phyloP scores from a whole-genome alignment of 352 stramenopile species.

The Pythium phragmiticola region DNA sequence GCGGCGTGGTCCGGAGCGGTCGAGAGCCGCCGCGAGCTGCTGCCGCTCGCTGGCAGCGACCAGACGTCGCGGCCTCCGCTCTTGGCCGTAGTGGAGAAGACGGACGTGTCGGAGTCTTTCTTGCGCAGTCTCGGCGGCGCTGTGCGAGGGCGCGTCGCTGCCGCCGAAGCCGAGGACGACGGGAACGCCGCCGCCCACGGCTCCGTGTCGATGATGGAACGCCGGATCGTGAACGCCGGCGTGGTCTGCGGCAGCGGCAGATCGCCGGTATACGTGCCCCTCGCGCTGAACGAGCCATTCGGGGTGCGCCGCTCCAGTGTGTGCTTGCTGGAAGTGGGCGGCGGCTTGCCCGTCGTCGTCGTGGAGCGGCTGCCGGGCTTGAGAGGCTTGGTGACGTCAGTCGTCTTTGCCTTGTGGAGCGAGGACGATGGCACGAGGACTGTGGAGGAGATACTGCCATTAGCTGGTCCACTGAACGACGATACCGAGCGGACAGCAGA shows the following conservation, averaged over 20 bases:
- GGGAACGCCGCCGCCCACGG: slow-evolving; percentile 11
- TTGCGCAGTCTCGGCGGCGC: slow-evolving; percentile 26
- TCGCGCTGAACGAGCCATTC: slow-evolving; percentile 21
- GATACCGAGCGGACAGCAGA: background rate
- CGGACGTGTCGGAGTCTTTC: slow-evolving; percentile 20
- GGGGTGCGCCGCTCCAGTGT: slow-evolving; percentile 8
- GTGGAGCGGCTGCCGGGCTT: slow-evolving; percentile 11
- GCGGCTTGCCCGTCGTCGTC: background rate
- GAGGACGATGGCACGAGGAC: slow-evolving; percentile 17
- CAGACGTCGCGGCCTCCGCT: slow-evolving; percentile 16
- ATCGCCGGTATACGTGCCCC: slow-evolving; percentile 19
- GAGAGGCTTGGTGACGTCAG: slow-evolving; percentile 8
- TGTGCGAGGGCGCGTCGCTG: slow-evolving; percentile 18
- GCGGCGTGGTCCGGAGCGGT: background rate
- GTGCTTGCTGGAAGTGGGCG: slow-evolving; percentile 2
- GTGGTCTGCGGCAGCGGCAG: slow-evolving; percentile 16
- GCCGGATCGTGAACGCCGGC: slow-evolving; percentile 21
- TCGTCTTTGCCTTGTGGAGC: slow-evolving; percentile 6
- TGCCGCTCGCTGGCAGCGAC: slow-evolving; percentile 8
- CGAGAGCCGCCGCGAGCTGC: slow-evolving; percentile 7
- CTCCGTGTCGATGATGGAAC: slow-evolving; percentile 20
- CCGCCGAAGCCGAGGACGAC: background rate
- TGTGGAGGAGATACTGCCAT: slow-evolving; percentile 6
- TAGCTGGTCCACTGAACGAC: slow-evolving; percentile 1
- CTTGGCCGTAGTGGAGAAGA: background rate